These are phyloP conservation scores for Fragilariopsis cylindrus DNA, from an alignment of 108 stramenopile genomes.

Conservation along the genomic window DNA sequence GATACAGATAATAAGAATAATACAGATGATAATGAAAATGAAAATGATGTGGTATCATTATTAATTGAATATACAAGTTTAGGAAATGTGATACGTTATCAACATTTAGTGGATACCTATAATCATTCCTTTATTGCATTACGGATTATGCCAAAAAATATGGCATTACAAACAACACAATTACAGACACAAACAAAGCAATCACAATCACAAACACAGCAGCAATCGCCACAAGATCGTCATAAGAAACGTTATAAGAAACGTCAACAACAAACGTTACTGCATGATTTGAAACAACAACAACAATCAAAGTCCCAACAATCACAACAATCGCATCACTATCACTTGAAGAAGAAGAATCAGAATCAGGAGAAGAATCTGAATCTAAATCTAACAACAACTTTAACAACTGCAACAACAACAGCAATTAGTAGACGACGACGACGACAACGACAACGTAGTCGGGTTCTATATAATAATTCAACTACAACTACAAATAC, in stretches of 20 bases:
- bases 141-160: constrained; percentile 15
- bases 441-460: too few relatives aligned
- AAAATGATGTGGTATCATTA: constrained; percentile 2
- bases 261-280: too few relatives aligned
- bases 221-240: neutral
- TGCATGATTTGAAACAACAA: too few relatives aligned
- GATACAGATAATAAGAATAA: neutral
- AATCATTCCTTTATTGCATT: constrained; percentile 44
- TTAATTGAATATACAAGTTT: constrained; percentile 39
- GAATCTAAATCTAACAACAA: too few relatives aligned
- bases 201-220: neutral
- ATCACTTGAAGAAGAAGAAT: too few relatives aligned
- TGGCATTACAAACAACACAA: neutral
- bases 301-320: too few relatives aligned
- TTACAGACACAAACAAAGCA: constrained; percentile 1
- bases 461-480: too few relatives aligned
- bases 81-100: constrained; percentile 38
- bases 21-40: neutral
- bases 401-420: too few relatives aligned
- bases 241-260: neutral
- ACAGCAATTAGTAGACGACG: too few relatives aligned
- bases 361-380: too few relatives aligned
- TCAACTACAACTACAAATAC: too few relatives aligned
- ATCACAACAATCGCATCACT: too few relatives aligned
- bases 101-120: constrained; percentile 39